Conservation (phyloP, 345 rosid species). For the Cardamine resedifolia region DNA sequence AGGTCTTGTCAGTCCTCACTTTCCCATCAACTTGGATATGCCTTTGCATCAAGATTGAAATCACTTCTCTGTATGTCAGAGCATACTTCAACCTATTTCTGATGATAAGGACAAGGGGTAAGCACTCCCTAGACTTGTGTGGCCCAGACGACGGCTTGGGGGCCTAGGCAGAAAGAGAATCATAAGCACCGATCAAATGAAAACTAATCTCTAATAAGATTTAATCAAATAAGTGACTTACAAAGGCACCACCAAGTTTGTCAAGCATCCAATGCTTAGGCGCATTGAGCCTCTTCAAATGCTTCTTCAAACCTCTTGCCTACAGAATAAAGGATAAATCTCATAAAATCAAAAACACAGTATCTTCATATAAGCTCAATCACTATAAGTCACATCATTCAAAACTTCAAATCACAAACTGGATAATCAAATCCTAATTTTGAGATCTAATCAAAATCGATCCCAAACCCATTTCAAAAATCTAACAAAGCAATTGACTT, state of each 20-base stretch:
- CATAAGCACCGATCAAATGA: neutral
- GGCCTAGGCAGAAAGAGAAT: slow-evolving; percentile 28
- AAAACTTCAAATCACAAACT: neutral
- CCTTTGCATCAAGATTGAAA: slow-evolving; percentile 71
- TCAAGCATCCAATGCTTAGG: slow-evolving; percentile 85
- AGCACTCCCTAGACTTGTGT: slow-evolving; percentile 75
- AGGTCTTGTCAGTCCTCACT: slow-evolving; percentile 37
- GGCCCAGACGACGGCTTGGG: slow-evolving; percentile 85
- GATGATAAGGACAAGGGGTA: slow-evolving; percentile 56
- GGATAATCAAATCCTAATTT: neutral
- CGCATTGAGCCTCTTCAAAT: slow-evolving; percentile 84
- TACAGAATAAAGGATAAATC: slow-evolving; percentile 11
- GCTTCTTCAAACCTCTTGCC: slow-evolving; percentile 88
- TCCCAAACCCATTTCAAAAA: neutral
- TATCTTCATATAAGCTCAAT: neutral
- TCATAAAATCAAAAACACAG: neutral
- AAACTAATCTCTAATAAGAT: neutral
- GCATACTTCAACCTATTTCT: slow-evolving; percentile 69
- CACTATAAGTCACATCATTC: neutral
- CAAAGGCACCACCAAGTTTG: slow-evolving; percentile 72
- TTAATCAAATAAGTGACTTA: slow-evolving; percentile 34
- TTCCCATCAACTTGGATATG: slow-evolving; percentile 66
- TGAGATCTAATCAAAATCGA: neutral
- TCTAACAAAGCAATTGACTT: neutral
- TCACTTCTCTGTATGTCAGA: slow-evolving; percentile 57